Percentiles rank a stretch among this genome's conserved stretches.
Evolutionary conservation across 2,329 filamentous ascomycete species (phyloP).

Genomic region (Dactylellina sp.): DNA sequence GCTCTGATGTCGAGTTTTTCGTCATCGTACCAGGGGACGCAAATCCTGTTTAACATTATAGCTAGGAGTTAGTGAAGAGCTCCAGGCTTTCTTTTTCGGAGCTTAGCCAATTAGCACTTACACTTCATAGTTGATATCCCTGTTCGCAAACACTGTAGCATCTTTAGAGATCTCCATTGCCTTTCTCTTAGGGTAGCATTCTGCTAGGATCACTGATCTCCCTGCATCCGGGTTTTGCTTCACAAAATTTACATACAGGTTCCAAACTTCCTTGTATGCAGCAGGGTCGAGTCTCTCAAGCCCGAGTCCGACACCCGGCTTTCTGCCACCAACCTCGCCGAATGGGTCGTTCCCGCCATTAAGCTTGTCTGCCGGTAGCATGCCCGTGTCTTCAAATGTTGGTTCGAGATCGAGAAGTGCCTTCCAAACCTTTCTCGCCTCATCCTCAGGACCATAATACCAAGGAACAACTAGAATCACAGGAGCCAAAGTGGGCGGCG

Average conservation of each 20-base stretch:
- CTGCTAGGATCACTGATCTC: conserved; percentile 26
- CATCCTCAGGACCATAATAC: conserved; percentile 57
- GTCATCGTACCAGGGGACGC: conserved; percentile 45
- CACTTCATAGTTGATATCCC: conserved; percentile 44
- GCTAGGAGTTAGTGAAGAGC: too few species aligned
- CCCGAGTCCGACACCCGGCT: conserved; percentile 38
- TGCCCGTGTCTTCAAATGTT: conserved; percentile 52
- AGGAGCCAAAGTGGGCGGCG: conserved; percentile 58
- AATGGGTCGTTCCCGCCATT: conserved; percentile 49
- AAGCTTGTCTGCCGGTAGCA: conserved; percentile 58
- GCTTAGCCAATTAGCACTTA: conserved; percentile 4
- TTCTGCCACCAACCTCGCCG: conserved; percentile 36
- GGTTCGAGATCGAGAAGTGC: conserved; percentile 59
- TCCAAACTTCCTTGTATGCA: conserved; percentile 39
- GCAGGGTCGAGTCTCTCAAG: conserved; percentile 29
- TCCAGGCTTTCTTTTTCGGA: neutral
- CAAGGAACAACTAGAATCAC: conserved; percentile 56
- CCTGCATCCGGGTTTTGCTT: conserved; percentile 46
- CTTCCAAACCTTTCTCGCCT: conserved; percentile 58
- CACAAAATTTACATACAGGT: conserved; percentile 34
- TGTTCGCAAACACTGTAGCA: conserved; percentile 20
- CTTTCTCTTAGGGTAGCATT: conserved; percentile 37
- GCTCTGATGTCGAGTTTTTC: conserved; percentile 40
- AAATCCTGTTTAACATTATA: conserved; percentile 25
- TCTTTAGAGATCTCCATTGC: conserved; percentile 8